These are phyloP conservation scores for Stachybotrys chlorohalonatus DNA, from an alignment of 2,329 filamentous ascomycete species.

Conservation along the genomic window DNA sequence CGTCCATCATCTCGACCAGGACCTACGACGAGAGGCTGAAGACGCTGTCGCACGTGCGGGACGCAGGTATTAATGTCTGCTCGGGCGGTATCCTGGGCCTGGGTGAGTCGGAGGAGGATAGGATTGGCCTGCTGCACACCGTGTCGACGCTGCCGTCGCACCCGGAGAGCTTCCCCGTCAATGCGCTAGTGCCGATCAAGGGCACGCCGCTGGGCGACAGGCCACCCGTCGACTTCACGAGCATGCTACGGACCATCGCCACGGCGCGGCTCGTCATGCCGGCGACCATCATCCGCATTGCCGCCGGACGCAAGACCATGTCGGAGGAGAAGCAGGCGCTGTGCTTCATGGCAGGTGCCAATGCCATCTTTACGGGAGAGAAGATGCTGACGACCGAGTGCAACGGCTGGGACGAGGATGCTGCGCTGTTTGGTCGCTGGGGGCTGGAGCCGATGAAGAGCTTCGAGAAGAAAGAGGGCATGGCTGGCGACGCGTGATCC, in stretches of 20 bases:
- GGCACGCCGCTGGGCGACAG: constrained; percentile 76
- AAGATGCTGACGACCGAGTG: constrained; percentile 93
- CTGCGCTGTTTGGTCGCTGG: constrained; percentile 74
- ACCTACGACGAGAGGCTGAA: constrained; percentile 79
- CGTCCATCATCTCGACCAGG: constrained; percentile 74
- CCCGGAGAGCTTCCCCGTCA: constrained; percentile 86
- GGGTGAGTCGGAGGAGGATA: constrained; percentile 70
- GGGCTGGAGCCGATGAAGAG: constrained; percentile 69
- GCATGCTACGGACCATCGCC: constrained; percentile 73
- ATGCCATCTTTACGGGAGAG: constrained; percentile 91
- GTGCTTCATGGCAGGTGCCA: constrained; percentile 85
- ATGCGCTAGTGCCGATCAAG: constrained; percentile 83
- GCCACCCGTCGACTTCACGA: constrained; percentile 65
- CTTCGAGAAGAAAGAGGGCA: constrained; percentile 22
- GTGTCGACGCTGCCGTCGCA: constrained; percentile 72
- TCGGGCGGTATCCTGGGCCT: constrained; percentile 82
- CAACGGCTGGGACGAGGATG: constrained; percentile 85
- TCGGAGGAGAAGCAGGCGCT: constrained; percentile 80
- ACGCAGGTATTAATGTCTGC: constrained; percentile 84
- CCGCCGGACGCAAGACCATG: constrained; percentile 76
- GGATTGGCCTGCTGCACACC: constrained; percentile 75
- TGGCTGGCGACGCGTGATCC: no score
- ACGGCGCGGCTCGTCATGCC: constrained; percentile 79
- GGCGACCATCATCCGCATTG: constrained; percentile 75
- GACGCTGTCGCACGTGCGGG: constrained; percentile 70